These are phyloP conservation scores for Neurospora tetrasperma DNA, from an alignment of 495 filamentous ascomycete genomes.

Conservation along the genomic window DNA sequence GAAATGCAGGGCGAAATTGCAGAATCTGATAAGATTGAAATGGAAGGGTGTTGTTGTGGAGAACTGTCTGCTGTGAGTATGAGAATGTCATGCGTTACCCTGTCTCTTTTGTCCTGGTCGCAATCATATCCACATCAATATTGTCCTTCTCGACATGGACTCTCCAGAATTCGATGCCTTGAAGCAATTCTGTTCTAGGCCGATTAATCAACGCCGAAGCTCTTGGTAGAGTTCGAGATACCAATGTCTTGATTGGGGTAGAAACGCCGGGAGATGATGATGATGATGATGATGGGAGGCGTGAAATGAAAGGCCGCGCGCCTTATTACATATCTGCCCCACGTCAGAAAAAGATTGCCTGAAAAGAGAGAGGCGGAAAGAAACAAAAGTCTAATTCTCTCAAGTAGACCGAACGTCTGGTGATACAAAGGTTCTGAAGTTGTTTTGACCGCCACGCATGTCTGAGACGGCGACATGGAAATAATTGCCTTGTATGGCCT, in stretches of 20 bases:
- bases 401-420: not conserved
- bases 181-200: not conserved
- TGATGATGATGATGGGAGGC: not conserved
- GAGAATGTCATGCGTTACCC: not conserved
- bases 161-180: not conserved
- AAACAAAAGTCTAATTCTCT: not conserved
- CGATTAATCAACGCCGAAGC: not conserved
- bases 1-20: not conserved
- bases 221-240: not conserved
- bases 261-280: not conserved
- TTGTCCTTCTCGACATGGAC: not conserved
- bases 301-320: not conserved
- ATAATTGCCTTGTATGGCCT: not conserved
- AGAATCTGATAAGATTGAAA: not conserved
- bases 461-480: not conserved
- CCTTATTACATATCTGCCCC: not conserved
- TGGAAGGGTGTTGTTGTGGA: not conserved
- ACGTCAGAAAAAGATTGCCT: not conserved
- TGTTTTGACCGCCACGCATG: not conserved
- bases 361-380: not conserved
- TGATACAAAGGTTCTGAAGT: not conserved
- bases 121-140: not conserved
- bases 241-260: not conserved
- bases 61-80: not conserved
- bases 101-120: not conserved